A percentile compares a stretch with the other conserved stretches of the same genome.
Evolutionary conservation across 495 filamentous ascomycete genomes (phyloP).

Genomic region (Pyrenopolyporus hunteri): DNA sequence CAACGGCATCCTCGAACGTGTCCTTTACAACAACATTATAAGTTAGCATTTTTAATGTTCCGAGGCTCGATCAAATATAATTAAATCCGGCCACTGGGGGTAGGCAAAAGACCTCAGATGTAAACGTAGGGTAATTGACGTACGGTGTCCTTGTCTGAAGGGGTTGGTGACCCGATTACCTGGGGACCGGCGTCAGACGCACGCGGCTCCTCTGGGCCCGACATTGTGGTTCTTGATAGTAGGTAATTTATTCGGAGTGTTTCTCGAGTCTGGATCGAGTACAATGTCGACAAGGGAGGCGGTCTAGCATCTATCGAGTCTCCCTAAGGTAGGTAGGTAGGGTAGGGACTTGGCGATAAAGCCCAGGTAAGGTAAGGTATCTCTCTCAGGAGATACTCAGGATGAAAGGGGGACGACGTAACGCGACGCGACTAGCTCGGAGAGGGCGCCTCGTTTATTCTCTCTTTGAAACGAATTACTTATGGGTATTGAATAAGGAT

Average conservation of each 20-base stretch:
- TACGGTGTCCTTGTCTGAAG: conserved; percentile 52
- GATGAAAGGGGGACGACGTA: conserved; percentile 11
- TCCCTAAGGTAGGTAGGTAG: background rate
- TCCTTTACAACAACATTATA: conserved; percentile 57
- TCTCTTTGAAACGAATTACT: conserved; percentile 13
- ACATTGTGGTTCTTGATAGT: conserved; percentile 35
- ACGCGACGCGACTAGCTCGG: conserved; percentile 21
- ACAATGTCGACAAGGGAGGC: conserved; percentile 12
- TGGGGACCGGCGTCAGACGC: conserved; percentile 34
- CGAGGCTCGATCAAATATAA: conserved; percentile 3
- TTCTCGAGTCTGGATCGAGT: conserved; percentile 1
- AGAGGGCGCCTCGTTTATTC: background rate
- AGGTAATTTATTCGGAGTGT: background rate
- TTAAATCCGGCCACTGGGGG: background rate
- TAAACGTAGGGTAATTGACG: conserved; percentile 25
- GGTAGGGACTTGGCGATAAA: background rate
- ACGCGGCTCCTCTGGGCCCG: conserved; percentile 36
- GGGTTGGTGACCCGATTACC: conserved; percentile 33
- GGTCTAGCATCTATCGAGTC: conserved; percentile 20
- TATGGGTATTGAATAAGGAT: conserved; percentile 28
- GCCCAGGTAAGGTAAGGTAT: conserved; percentile 1
- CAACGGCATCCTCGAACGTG: conserved; percentile 77
- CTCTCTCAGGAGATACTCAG: conserved; percentile 10
- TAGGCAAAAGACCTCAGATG: conserved; percentile 2
- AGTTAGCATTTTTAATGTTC: conserved; percentile 18